Base-by-base conservation (phyloP, 345 rosid genomes). In the Heritiera fomes region DNA sequence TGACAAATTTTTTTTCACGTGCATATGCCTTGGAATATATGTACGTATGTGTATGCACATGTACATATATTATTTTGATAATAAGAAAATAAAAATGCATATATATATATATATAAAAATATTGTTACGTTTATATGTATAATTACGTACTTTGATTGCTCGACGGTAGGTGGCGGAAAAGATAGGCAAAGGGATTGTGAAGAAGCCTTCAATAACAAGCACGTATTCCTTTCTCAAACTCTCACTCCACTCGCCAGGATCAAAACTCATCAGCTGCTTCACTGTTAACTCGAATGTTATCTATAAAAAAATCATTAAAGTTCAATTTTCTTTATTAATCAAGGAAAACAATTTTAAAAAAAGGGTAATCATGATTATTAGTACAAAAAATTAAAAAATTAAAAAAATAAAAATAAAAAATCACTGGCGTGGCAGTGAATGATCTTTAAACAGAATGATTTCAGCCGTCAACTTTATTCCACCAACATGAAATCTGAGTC, bases 171-270 rank as follows among this genome's bases (percentile, higher is more conserved):
- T 90, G 82, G 91, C 63, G 81, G 98, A 96, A 82, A 96, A 89
- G 72, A 96, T 82, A 14, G 92, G 91, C 17, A 95, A 30, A 75
- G 98, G 97, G 20, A 96, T 70, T 23, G 91, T 85, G 90, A 96
- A 96, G 78, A 96, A 96, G 77, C 98, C 99, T 83, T 96, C 99
- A 71, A 96, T 94, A 8, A 96, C 94, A 34, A 96, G 91, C 13
- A 94, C 87, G 78, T 96, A 96, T 84, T 96, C 98, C 85, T 87
- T 96, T 59, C 99, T 88, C 45, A 96, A 80, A 62, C 87, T 87
- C 84, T 96, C 99, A 30, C 88, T 96, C 99, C 99, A 94, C 53
- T 94, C 97, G 4, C 93, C 89, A n/a, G 99, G 99, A 82, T 94
- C 99, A 62, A 85, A 88, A 76, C 98, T 94, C 98, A 96, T 94